Base-by-base conservation (phyloP, 225 moss, liverwort and hornwort genomes). In the Thuidium tamariscinum region DNA sequence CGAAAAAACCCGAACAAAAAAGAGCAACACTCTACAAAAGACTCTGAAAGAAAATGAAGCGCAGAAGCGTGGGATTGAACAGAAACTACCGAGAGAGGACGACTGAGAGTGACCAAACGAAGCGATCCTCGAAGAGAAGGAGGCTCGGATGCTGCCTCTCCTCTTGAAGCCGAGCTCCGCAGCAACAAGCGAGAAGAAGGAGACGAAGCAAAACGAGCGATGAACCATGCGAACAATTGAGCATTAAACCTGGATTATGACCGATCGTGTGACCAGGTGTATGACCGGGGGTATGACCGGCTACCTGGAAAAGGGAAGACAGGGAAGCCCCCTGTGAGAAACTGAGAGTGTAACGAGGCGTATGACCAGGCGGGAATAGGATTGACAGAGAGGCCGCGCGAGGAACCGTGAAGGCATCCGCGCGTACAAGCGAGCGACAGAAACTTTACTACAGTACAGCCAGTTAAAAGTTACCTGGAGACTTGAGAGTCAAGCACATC, bases 111-210 rank as follows among this genome's bases (percentile, higher is more conserved):
- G 72, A 56, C 66, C 18, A 57, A 85, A 67, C 65, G 59, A 20
- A 70, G 85, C 85, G 88, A 81, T 88, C 81, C 66, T 88, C 74
- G 75, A 85, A 67, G 81, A 85, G 59, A 48, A 73, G 55, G 37
- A 66, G 74, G 80, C 70, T 68, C 10, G 51, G 52, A 52, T 71
- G 63, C 56, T 86, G 69, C 74, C 82, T 68, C 81, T 71, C 87
- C 69, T 74, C 84, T 81, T 77, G 66, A 65, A 66, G 59, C 51
- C 73, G 46, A 85, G 79, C 88, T 86, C 62, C 74, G 73, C 70
- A 86, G 61, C 82, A 48, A 42, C 79, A 23, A 65, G 80, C 65
- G 80, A 74, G 88, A 74, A 56, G 80, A 84, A 85, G 88, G 36
- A 84, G 78, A 74, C 34, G 70, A 39, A 18, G 70, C 2, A 16